Base-by-base conservation (phyloP, 805 yeast species). In the Candida xiaguanensis region DNA sequence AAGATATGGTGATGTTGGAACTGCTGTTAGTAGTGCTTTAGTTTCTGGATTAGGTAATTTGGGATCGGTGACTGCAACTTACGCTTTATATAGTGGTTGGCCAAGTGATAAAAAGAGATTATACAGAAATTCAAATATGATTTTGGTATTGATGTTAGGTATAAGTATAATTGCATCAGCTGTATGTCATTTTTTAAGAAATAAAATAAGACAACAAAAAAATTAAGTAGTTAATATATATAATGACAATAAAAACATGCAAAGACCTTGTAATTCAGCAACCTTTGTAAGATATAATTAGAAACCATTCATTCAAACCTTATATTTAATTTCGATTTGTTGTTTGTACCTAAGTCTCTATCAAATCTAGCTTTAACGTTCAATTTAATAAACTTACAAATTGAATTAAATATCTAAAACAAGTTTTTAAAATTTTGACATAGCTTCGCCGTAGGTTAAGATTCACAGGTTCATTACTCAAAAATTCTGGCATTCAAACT, bases 71-170 rank as follows among this genome's bases (percentile, higher is more conserved):
- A 77, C 82, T 20, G 85, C 91, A 8, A 85, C 95, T 1, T 88
- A 87, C 54, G 95, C 96, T 0, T 70, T 87, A 29, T 87, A 87
- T 63, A 61, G 76, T 24, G 96, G 96, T 3, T 87, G 95, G 95
- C 90, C 93, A 1, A 83, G 72, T 1, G 96, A 87, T 57, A 70
- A 56, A 7, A 69, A 69, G 4, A 65, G 87, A 46, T 66, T 77
- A 31, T 87, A 67, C 61, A 66, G 75, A 47, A 66, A 86, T 57
- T 80, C 89, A 34, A 87, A 87, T 59, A 85, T 86, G 95, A 86
- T 86, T 67, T 70, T 87, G 61, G 85, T 87, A 16, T 67, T 81
- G 16, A 83, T 87, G 69, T 67, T 82, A 45, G 95, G 95, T 4
- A 70, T 77, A 31, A 79, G 89, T 51, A 84, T 87, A 29, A 46